Evolutionary conservation across 306 rosid genomes (phyloP).

Genomic region (Gleditsia sinensis): DNA sequence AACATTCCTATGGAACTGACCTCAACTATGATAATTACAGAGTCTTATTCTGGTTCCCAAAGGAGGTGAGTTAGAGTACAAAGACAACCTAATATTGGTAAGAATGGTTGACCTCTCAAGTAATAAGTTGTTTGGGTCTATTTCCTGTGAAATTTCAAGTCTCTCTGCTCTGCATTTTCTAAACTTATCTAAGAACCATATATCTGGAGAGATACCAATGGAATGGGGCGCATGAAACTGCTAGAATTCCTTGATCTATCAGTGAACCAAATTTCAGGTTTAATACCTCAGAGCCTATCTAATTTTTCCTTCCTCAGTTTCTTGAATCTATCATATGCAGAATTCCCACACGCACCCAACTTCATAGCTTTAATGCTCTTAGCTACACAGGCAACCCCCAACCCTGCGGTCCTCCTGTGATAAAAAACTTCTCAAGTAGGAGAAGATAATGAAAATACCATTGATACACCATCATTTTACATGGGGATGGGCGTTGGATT

Average conservation of each 20-base stretch:
- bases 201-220: neutral
- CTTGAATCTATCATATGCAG: neutral
- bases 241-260: conserved; percentile 16
- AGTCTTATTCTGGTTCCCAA: neutral
- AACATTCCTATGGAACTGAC: neutral
- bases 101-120: conserved; percentile 1
- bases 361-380: neutral
- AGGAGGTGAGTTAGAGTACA: neutral
- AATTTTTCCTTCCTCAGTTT: neutral
- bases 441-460: too few species aligned
- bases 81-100: neutral
- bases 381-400: conserved; percentile 1
- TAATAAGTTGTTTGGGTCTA: neutral
- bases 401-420: conserved; percentile 2
- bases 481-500: too few species aligned
- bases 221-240: neutral
- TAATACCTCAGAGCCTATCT: neutral
- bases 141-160: neutral
- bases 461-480: too few species aligned
- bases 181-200: neutral
- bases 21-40: neutral
- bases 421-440: neutral
- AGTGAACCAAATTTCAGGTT: neutral
- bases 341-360: neutral
- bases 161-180: neutral